phyloP scores from a whole-genome alignment of 257 asterid genomes.

The Scutellaria galericulata region DNA sequence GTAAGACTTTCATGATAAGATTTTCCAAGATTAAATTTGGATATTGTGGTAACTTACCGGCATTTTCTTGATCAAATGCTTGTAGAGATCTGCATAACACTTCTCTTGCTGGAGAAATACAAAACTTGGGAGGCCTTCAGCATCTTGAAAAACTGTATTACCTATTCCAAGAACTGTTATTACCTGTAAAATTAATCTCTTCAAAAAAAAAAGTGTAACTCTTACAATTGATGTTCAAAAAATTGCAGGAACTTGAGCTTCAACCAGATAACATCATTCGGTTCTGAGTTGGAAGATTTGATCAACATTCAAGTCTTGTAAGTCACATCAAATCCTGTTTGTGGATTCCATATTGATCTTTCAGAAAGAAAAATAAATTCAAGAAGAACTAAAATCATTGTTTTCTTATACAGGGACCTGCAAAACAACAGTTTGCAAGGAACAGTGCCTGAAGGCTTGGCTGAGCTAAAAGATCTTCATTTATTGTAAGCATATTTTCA shows the following conservation, averaged over 20 bases:
- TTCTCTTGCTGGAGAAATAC: slow-evolving; percentile 85
- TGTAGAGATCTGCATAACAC: slow-evolving; percentile 87
- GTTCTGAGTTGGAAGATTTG: slow-evolving; percentile 87
- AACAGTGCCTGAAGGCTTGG: slow-evolving; percentile 73
- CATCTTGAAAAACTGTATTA: slow-evolving; percentile 81
- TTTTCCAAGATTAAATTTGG: not conserved
- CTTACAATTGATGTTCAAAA: slow-evolving; percentile 18
- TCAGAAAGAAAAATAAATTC: not conserved
- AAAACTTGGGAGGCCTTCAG: slow-evolving; percentile 85
- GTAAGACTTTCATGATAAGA: slow-evolving; percentile 48
- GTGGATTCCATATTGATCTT: not conserved
- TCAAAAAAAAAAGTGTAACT: slow-evolving; percentile 1
- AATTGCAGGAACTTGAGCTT: slow-evolving; percentile 87
- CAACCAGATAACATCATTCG: slow-evolving; percentile 77
- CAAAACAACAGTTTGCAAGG: slow-evolving; percentile 85
- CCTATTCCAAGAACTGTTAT: slow-evolving; percentile 23
- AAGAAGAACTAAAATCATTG: not conserved
- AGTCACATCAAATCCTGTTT: slow-evolving; percentile 42
- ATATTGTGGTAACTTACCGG: slow-evolving; percentile 19
- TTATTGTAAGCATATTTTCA: slow-evolving; percentile 61
- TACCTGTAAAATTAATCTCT: slow-evolving; percentile 26
- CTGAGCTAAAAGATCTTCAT: slow-evolving; percentile 76
- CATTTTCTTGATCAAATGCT: slow-evolving; percentile 4
- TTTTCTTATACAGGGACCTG: slow-evolving; percentile 66
- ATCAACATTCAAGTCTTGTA: slow-evolving; percentile 85